Percentiles rank a stretch among this genome's conserved stretches.
These are phyloP conservation scores for Amesomyces nigricolor DNA, from an alignment of 2,329 filamentous ascomycete species.

Conservation along the genomic window DNA sequence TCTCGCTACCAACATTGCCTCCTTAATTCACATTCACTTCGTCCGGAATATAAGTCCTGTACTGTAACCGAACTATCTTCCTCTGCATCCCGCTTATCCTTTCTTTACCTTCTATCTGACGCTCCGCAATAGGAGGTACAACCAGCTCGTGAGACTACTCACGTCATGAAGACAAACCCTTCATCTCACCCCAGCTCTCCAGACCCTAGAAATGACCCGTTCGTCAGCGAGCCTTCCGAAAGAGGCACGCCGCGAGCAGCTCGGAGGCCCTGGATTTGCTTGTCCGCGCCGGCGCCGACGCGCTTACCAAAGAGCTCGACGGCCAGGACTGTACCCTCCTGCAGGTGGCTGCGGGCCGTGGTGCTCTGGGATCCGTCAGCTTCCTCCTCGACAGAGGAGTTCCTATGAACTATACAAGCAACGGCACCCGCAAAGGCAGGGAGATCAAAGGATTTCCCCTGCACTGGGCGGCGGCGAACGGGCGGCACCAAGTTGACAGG, in stretches of 20 bases:
- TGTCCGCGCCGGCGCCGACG: not conserved
- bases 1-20: too few species aligned
- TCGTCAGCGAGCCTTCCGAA: conserved; percentile 3
- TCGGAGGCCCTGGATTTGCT: not conserved
- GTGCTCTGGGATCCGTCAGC: not conserved
- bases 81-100: too few species aligned
- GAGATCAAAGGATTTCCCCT: not conserved
- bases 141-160: not conserved
- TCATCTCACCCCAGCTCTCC: too few species aligned
- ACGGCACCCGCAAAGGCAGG: not conserved
- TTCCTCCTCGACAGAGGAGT: conserved; percentile 5
- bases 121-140: too few species aligned
- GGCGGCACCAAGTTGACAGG: not conserved
- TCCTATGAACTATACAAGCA: not conserved
- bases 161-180: not conserved
- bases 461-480: not conserved
- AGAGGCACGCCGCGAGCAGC: conserved; percentile 5
- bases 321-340: not conserved
- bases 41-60: too few species aligned
- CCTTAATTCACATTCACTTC: too few species aligned
- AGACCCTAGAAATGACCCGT: not conserved
- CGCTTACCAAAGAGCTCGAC: not conserved
- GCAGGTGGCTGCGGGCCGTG: conserved; percentile 3
- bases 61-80: too few species aligned
- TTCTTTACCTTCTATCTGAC: too few species aligned